A percentile compares a stretch with the other conserved stretches of the same genome.
Conservation (phyloP, 1,284 basidiomycete genomes). For the Rhodotorula sp. region DNA sequence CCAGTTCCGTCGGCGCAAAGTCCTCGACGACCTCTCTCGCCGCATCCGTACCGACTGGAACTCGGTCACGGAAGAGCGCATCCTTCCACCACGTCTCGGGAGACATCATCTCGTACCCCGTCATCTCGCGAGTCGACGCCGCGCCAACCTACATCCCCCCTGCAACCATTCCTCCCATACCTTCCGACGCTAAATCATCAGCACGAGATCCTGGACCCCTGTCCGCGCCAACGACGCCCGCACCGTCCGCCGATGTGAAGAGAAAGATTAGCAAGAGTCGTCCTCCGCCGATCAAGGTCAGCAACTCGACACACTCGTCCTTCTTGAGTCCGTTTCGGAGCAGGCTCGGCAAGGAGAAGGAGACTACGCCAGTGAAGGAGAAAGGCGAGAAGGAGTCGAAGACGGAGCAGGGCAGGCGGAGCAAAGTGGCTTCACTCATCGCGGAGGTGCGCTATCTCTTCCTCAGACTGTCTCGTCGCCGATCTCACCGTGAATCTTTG, state of each 20-base stretch:
- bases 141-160: constrained; percentile 16
- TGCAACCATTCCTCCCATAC: not conserved
- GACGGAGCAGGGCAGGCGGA: not conserved
- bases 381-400: not conserved
- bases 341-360: constrained; percentile 1
- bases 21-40: not conserved
- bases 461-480: not conserved
- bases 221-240: not conserved
- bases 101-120: constrained; percentile 28
- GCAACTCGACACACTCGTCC: not conserved
- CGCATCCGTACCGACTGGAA: not conserved
- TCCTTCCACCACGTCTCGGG: constrained; percentile 1
- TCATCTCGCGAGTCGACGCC: constrained; percentile 17
- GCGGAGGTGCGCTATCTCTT: not conserved
- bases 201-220: not conserved
- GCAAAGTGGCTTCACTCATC: not conserved
- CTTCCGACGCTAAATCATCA: not conserved
- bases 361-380: not conserved
- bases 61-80: not conserved
- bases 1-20: not conserved
- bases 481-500: not conserved
- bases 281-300: constrained; percentile 10
- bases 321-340: constrained; percentile 5
- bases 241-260: not conserved
- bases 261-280: not conserved